These are phyloP conservation scores for Sphaerostilbella broomeana DNA, from an alignment of 2,329 filamentous ascomycete genomes.

Conservation along the genomic window DNA sequence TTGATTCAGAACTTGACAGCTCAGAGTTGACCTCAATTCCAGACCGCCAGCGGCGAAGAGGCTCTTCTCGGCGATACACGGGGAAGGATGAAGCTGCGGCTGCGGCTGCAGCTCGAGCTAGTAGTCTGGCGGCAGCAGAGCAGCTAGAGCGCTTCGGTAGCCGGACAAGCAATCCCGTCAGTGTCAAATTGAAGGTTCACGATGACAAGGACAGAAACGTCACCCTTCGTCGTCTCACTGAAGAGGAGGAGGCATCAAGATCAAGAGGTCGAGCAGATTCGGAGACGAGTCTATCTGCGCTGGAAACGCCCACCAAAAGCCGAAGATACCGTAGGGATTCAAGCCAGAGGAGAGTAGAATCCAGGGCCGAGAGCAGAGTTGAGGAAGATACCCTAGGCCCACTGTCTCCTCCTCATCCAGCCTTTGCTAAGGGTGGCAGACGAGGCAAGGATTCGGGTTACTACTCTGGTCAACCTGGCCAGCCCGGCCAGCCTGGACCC, in stretches of 20 bases:
- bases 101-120: conserved; percentile 42
- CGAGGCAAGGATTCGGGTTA: conserved; percentile 54
- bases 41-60: conserved; percentile 35
- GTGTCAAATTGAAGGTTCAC: conserved; percentile 54
- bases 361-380: conserved; percentile 38
- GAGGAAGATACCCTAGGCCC: conserved; percentile 37
- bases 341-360: conserved; percentile 40
- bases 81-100: conserved; percentile 41
- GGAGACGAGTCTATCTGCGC: conserved; percentile 49
- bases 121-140: conserved; percentile 42
- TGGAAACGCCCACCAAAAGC: conserved; percentile 42
- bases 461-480: conserved; percentile 43
- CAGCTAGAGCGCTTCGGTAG: conserved; percentile 35
- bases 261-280: conserved; percentile 43
- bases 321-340: conserved; percentile 49
- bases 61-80: conserved; percentile 41
- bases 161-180: conserved; percentile 42
- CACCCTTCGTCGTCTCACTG: conserved; percentile 54
- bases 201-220: conserved; percentile 55
- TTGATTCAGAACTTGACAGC: conserved; percentile 33
- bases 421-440: conserved; percentile 46
- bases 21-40: conserved; percentile 25
- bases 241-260: conserved; percentile 50
- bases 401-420: conserved; percentile 49
- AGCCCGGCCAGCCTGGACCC: conserved; percentile 38